These are phyloP conservation scores for Balakata baccata DNA, from an alignment of 345 rosid species.

Conservation along the genomic window DNA sequence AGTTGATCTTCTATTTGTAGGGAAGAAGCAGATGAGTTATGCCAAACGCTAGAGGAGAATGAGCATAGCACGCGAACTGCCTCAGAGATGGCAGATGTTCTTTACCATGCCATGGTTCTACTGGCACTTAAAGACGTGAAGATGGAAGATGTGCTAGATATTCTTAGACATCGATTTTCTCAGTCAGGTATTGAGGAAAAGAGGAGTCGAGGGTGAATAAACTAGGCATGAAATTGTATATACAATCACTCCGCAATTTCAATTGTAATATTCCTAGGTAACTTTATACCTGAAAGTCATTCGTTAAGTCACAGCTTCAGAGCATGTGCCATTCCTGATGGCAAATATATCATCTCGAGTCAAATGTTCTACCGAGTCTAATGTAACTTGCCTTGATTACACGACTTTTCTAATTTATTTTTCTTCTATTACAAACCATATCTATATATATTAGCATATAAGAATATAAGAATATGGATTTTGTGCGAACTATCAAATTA, in stretches of 20 bases:
- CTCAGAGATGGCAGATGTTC: conserved; percentile 78
- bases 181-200: conserved; percentile 77
- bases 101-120: conserved; percentile 78
- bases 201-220: conserved; percentile 30
- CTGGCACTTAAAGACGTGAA: conserved; percentile 49
- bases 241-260: not conserved
- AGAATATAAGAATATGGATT: too few species aligned
- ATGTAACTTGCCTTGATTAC: not conserved
- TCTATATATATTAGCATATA: too few species aligned
- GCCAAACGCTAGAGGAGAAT: conserved; percentile 67
- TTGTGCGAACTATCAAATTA: too few species aligned
- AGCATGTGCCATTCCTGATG: not conserved
- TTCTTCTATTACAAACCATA: not conserved
- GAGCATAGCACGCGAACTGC: conserved; percentile 56
- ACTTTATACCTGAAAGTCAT: not conserved
- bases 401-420: not conserved
- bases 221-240: not conserved
- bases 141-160: conserved; percentile 56
- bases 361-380: too few species aligned
- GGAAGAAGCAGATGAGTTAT: conserved; percentile 85
- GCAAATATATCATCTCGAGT: not conserved
- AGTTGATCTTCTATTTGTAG: conserved; percentile 24
- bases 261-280: not conserved
- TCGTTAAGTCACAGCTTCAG: not conserved
- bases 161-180: conserved; percentile 57